A percentile compares a stretch with the other conserved stretches of the same genome.
Evolutionary conservation across 2,329 filamentous ascomycete species (phyloP).

Genomic region (Penicillium rolfsii): DNA sequence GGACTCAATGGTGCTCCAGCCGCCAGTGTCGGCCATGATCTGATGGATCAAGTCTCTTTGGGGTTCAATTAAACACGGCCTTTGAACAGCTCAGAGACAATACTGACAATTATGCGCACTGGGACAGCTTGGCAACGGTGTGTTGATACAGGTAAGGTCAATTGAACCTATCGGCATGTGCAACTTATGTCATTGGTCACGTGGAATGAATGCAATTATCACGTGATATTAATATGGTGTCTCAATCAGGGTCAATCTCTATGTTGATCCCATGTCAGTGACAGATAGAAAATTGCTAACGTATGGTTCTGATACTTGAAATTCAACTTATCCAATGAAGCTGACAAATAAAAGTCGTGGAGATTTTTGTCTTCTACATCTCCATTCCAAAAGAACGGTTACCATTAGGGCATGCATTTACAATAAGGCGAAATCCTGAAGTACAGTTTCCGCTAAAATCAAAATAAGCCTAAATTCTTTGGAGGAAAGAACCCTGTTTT

Average conservation of each 20-base stretch:
- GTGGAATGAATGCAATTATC: background rate
- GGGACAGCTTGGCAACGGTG: background rate
- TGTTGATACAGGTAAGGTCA: background rate
- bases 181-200: conserved; percentile 16
- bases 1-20: conserved; percentile 98
- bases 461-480: background rate
- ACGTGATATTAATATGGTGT: background rate
- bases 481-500: background rate
- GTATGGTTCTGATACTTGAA: background rate
- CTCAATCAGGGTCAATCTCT: too few species aligned
- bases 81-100: background rate
- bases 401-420: background rate
- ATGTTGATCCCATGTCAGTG: background rate
- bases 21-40: conserved; percentile 62
- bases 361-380: too few species aligned
- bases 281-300: background rate
- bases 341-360: background rate
- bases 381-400: background rate
- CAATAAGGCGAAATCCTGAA: too few species aligned
- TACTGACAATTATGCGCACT: background rate
- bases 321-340: background rate
- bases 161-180: background rate
- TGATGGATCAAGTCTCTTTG: background rate
- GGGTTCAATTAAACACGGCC: background rate
- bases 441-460: background rate